Evolutionary conservation across 768 basidiomycete genomes (phyloP).

Genomic region (Hebeloma cylindrosporum): DNA sequence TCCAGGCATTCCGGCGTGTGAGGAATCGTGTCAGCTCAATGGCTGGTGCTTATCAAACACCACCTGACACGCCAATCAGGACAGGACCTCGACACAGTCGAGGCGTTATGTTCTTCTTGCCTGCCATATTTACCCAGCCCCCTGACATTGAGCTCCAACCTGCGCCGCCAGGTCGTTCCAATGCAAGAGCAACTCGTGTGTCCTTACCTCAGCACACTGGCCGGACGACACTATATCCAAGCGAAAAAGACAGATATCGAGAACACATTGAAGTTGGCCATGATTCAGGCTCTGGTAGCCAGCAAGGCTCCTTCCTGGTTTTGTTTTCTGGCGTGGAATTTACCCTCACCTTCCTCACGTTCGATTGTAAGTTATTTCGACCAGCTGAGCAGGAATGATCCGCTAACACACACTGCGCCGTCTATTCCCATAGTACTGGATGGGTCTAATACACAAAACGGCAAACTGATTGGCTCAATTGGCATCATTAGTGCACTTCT

Average conservation of each 20-base stretch:
- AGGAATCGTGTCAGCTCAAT: conserved; percentile 56
- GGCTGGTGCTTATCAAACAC: conserved; percentile 38
- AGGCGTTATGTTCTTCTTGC: conserved; percentile 78
- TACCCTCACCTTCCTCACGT: conserved; percentile 93
- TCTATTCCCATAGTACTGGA: conserved; percentile 61
- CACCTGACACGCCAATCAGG: conserved; percentile 49
- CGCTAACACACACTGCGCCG: background rate
- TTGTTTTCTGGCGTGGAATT: conserved; percentile 96
- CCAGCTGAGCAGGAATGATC: background rate
- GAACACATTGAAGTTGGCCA: conserved; percentile 20
- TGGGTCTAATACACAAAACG: conserved; percentile 89
- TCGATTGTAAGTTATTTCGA: conserved; percentile 61
- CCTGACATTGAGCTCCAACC: conserved; percentile 46
- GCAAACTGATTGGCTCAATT: conserved; percentile 80
- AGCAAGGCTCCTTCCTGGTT: conserved; percentile 52
- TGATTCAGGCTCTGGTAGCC: conserved; percentile 12
- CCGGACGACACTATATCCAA: conserved; percentile 29
- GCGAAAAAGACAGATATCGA: conserved; percentile 44
- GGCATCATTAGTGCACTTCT: conserved; percentile 88
- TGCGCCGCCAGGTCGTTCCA: conserved; percentile 22
- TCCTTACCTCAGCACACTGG: conserved; percentile 24
- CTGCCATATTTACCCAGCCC: conserved; percentile 68
- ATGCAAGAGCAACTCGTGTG: conserved; percentile 23
- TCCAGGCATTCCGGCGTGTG: conserved; percentile 55
- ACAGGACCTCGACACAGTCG: conserved; percentile 43